These are phyloP conservation scores for Schizosaccharomyces pombe DNA, from an alignment of 805 yeast species.

Conservation along the genomic window DNA sequence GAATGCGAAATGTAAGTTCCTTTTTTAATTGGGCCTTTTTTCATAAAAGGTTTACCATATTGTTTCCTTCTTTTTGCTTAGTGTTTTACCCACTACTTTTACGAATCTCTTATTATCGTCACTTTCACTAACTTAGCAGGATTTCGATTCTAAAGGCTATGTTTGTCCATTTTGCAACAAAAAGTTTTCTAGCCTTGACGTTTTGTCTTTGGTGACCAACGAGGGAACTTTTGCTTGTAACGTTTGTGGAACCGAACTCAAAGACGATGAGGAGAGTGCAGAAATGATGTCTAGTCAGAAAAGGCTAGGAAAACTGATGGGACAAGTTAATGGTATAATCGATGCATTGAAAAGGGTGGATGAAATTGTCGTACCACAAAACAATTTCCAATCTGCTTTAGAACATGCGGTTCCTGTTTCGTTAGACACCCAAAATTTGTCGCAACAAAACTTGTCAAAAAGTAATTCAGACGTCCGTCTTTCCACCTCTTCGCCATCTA, in stretches of 20 bases:
- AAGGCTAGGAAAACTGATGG: constrained; percentile 62
- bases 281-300: constrained; percentile 64
- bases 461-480: background rate
- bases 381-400: constrained; percentile 67
- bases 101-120: background rate
- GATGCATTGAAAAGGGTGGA: constrained; percentile 61
- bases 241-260: constrained; percentile 48
- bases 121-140: constrained; percentile 12
- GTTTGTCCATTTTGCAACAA: constrained; percentile 68
- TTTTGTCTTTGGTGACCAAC: constrained; percentile 54
- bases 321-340: constrained; percentile 71
- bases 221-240: constrained; percentile 70
- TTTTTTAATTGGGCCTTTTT: background rate
- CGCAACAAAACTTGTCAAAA: background rate
- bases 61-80: background rate
- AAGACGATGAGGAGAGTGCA: constrained; percentile 73
- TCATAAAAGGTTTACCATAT: background rate
- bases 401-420: constrained; percentile 64
- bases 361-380: constrained; percentile 59
- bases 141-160: constrained; percentile 82
- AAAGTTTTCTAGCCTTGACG: constrained; percentile 68
- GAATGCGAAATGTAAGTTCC: constrained; percentile 32
- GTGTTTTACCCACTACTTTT: background rate
- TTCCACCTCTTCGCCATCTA: constrained; percentile 36
- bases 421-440: constrained; percentile 19